A percentile compares a stretch with the other conserved stretches of the same genome.
Evolutionary conservation across 2,329 filamentous ascomycete genomes (phyloP).

Genomic region (Ophiocordyceps robertsii): DNA sequence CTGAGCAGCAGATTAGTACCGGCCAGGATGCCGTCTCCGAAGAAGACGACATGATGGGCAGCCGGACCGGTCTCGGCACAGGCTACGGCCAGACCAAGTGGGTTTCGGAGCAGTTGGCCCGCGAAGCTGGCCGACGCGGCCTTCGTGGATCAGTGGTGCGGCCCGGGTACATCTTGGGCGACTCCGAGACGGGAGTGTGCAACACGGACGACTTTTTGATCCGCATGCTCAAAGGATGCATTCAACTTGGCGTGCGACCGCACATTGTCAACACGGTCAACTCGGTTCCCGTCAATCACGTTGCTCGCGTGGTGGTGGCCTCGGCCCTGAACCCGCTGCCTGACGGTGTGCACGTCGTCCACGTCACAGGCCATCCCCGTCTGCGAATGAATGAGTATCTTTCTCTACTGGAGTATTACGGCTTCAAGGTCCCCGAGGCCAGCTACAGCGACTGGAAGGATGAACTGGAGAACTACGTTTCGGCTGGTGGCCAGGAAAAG

Average conservation of each 20-base stretch:
- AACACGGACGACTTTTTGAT: slow-evolving; percentile 87
- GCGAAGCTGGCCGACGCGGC: slow-evolving; percentile 54
- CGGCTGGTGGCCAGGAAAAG: slow-evolving; percentile 11
- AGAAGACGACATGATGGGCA: slow-evolving; percentile 54
- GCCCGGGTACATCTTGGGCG: slow-evolving; percentile 68
- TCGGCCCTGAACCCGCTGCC: slow-evolving; percentile 48
- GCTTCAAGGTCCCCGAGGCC: slow-evolving; percentile 59
- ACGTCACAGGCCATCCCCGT: slow-evolving; percentile 69
- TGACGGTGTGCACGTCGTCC: slow-evolving; percentile 44
- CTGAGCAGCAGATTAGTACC: slow-evolving; percentile 49
- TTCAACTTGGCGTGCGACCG: slow-evolving; percentile 63
- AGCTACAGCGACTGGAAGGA: slow-evolving; percentile 39
- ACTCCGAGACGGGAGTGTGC: slow-evolving; percentile 53
- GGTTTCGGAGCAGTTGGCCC: slow-evolving; percentile 64
- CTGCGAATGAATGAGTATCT: slow-evolving; percentile 70
- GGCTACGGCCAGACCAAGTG: slow-evolving; percentile 74
- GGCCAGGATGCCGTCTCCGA: slow-evolving; percentile 53
- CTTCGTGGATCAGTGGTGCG: slow-evolving; percentile 59
- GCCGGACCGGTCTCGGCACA: slow-evolving; percentile 52
- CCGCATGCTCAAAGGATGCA: slow-evolving; percentile 73
- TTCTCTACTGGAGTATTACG: slow-evolving; percentile 54
- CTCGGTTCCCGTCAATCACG: slow-evolving; percentile 74
- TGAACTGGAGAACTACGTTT: slow-evolving; percentile 14
- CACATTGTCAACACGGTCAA: slow-evolving; percentile 80
- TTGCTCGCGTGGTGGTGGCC: slow-evolving; percentile 68